These are phyloP conservation scores for Yarrowia sp. DNA, from an alignment of 805 yeast genomes.

Conservation along the genomic window DNA sequence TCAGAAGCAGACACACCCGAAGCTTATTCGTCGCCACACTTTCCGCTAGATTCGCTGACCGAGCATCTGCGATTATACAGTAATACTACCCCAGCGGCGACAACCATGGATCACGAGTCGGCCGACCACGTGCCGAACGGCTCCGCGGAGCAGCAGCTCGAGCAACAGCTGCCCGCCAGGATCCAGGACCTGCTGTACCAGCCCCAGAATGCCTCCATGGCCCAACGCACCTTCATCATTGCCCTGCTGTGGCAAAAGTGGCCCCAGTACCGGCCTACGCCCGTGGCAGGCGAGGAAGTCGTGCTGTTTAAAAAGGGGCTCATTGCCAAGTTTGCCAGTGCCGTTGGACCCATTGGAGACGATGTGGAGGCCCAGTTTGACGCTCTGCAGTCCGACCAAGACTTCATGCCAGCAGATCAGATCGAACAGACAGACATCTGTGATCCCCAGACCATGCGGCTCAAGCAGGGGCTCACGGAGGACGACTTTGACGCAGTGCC, in stretches of 20 bases:
- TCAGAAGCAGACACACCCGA: conserved; percentile 18
- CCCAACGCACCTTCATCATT: conserved; percentile 22
- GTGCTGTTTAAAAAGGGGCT: conserved; percentile 9
- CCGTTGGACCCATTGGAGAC: conserved; percentile 13
- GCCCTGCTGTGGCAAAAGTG: conserved; percentile 38
- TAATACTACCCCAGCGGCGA: conserved; percentile 14
- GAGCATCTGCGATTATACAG: conserved; percentile 37
- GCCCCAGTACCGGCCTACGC: not conserved
- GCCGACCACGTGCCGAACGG: not conserved
- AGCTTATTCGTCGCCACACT: conserved; percentile 39
- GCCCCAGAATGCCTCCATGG: conserved; percentile 5
- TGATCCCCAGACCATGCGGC: conserved; percentile 12
- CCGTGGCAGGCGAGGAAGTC: conserved; percentile 2
- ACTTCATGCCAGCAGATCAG: conserved; percentile 23
- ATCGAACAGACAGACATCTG: conserved; percentile 21
- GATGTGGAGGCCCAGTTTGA: conserved; percentile 4
- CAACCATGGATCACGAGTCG: conserved; percentile 32
- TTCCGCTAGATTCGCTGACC: conserved; percentile 34
- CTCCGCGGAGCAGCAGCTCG: conserved; percentile 21
- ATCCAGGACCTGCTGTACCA: conserved; percentile 26
- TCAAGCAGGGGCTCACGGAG: conserved; percentile 18
- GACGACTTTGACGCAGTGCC: conserved; percentile 33
- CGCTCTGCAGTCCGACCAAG: not conserved
- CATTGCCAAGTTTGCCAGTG: not conserved
- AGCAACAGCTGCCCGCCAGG: conserved; percentile 4